A percentile compares a stretch with the other conserved stretches of the same genome.
phyloP scores from a whole-genome alignment of 2,329 filamentous ascomycete species.

The Ampelomyces quisqualis region DNA sequence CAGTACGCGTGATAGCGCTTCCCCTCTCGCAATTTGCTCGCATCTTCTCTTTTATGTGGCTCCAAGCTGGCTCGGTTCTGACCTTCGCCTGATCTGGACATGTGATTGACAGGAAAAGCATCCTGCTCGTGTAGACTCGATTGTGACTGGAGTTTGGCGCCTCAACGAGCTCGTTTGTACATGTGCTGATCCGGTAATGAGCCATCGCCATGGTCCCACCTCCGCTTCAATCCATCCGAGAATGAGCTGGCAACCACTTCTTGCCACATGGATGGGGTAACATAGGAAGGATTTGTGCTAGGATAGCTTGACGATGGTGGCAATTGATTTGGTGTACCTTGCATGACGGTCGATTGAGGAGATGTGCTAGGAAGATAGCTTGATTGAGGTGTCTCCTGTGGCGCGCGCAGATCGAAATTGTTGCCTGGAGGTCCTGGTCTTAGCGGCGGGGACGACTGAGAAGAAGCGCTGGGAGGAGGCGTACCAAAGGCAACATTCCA shows the following conservation, averaged over 20 bases:
- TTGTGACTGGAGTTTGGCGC: background rate
- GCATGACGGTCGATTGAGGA: constrained; percentile 36
- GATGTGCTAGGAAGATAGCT: constrained; percentile 40
- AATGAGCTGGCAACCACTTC: constrained; percentile 50
- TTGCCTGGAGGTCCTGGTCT: constrained; percentile 46
- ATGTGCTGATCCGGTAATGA: constrained; percentile 41
- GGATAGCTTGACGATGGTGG: constrained; percentile 40
- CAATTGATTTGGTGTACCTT: constrained; percentile 32
- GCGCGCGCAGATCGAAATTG: constrained; percentile 41
- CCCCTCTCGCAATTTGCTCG: no score
- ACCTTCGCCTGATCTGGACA: no score
- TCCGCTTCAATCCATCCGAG: constrained; percentile 47
- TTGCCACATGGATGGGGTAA: constrained; percentile 56
- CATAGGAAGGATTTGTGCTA: constrained; percentile 38
- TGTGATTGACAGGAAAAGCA: no score
- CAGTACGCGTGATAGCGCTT: no score
- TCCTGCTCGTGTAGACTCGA: background rate
- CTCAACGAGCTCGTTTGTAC: constrained; percentile 43
- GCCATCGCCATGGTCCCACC: constrained; percentile 46
- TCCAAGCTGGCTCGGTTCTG: no score
- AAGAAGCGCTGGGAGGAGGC: constrained; percentile 46
- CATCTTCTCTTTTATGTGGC: no score
- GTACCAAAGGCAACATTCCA: constrained; percentile 95
- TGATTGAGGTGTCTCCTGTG: constrained; percentile 37
- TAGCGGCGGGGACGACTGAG: constrained; percentile 49